Evolutionary conservation across 306 rosid genomes (phyloP).

Genomic region (Medicago lupulina): DNA sequence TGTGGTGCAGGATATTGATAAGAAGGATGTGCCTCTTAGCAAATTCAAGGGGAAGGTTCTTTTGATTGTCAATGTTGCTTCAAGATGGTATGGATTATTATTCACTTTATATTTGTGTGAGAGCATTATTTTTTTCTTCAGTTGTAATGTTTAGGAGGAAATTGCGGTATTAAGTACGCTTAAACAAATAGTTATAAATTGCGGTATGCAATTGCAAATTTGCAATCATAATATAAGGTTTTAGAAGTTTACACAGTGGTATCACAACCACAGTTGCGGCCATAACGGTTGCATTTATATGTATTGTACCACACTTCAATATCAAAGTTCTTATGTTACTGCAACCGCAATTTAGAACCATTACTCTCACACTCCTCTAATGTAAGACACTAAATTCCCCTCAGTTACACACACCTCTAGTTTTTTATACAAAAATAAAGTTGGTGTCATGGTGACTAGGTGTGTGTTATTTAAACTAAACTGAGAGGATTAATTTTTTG

Average conservation of each 20-base stretch:
- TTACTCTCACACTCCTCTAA: background rate
- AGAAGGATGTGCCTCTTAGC: constrained; percentile 77
- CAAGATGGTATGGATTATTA: constrained; percentile 76
- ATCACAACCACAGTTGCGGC: background rate
- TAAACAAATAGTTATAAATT: background rate
- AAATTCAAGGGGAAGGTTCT: constrained; percentile 93
- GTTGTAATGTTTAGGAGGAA: background rate
- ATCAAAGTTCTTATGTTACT: background rate
- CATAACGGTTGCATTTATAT: background rate
- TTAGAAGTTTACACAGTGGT: background rate
- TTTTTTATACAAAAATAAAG: background rate
- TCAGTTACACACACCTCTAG: background rate
- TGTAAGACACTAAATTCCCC: background rate
- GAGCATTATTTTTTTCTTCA: background rate
- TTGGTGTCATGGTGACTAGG: too few relatives aligned
- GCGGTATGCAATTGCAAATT: background rate
- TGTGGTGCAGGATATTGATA: constrained; percentile 84
- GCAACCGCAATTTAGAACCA: background rate
- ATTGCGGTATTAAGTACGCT: background rate
- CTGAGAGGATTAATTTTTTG: background rate
- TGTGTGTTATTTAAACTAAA: background rate
- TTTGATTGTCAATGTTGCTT: constrained; percentile 95
- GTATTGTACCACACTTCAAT: background rate
- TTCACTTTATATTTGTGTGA: constrained; percentile 15
- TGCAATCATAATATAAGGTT: background rate